phyloP scores from a whole-genome alignment of 192 early-diverging fungal genomes.

The Podila verticillata region DNA sequence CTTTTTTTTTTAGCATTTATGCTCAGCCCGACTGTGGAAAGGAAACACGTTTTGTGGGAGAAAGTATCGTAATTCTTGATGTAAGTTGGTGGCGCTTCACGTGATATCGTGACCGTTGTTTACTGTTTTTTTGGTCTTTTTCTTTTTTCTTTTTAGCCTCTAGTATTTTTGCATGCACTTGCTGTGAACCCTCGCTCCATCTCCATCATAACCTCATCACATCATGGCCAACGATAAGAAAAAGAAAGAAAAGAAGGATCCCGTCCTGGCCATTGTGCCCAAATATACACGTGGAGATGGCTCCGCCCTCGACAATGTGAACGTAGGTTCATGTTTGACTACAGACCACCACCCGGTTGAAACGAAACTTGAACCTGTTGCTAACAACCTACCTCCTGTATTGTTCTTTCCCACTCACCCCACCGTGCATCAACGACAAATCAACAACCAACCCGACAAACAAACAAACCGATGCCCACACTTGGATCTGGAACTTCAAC shows the following conservation, averaged over 20 bases:
- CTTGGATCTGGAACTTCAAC: too few relatives aligned
- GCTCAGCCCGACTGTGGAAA: too few relatives aligned
- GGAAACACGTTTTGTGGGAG: too few relatives aligned
- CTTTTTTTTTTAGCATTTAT: too few relatives aligned
- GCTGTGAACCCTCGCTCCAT: neutral
- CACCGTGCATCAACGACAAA: neutral
- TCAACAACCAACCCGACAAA: too few relatives aligned
- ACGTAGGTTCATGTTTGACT: constrained; percentile 4
- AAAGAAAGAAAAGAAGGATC: constrained; percentile 47
- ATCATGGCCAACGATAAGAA: constrained; percentile 11
- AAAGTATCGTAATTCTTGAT: too few relatives aligned
- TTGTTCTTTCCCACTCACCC: neutral
- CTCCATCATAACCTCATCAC: neutral
- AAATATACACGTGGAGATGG: constrained; percentile 47
- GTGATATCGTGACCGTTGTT: neutral
- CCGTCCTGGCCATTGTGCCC: constrained; percentile 51
- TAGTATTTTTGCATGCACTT: neutral
- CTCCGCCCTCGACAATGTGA: constrained; percentile 40
- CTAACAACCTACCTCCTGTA: too few relatives aligned
- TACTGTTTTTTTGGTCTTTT: neutral
- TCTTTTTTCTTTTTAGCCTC: neutral
- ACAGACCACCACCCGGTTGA: too few relatives aligned
- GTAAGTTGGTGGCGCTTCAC: neutral
- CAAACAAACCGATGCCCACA: neutral
- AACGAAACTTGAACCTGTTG: too few relatives aligned